These are phyloP conservation scores for Clonostachys byssicola DNA, from an alignment of 2,329 filamentous ascomycete genomes.

Conservation along the genomic window DNA sequence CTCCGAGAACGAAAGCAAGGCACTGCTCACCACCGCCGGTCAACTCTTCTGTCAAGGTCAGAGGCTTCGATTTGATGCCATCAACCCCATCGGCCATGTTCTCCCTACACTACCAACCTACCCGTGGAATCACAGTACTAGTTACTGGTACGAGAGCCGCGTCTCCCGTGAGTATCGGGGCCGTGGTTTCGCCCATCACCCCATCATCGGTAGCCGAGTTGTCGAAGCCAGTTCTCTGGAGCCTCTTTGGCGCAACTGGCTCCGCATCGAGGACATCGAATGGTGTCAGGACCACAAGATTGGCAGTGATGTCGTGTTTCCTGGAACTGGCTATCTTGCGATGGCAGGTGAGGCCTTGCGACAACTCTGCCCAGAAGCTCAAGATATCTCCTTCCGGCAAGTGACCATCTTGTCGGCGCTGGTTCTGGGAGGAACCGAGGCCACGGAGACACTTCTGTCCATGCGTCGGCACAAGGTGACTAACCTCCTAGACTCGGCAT, in stretches of 20 bases:
- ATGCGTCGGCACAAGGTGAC: not conserved
- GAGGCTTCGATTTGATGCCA: not conserved
- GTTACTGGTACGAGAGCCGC: constrained; percentile 19
- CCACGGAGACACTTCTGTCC: too few relatives aligned
- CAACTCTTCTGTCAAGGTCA: constrained; percentile 5
- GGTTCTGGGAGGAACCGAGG: too few relatives aligned
- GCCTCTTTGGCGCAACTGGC: constrained; percentile 11
- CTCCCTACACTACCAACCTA: constrained; percentile 26
- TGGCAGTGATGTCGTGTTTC: constrained; percentile 22
- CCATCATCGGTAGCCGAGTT: constrained; percentile 13
- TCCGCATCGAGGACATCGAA: constrained; percentile 11
- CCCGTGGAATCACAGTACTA: constrained; percentile 29
- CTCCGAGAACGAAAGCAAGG: constrained; percentile 24
- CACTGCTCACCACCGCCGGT: constrained; percentile 30
- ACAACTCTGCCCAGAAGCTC: not conserved
- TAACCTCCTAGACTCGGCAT: not conserved
- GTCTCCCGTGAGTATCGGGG: constrained; percentile 2
- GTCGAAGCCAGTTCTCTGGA: constrained; percentile 1
- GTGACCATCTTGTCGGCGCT: too few relatives aligned
- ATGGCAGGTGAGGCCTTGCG: constrained; percentile 16
- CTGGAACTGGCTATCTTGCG: constrained; percentile 26
- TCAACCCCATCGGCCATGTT: constrained; percentile 30
- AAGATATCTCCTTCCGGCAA: too few relatives aligned
- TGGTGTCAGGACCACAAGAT: constrained; percentile 24
- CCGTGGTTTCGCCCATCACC: constrained; percentile 9